Evolutionary conservation across 257 asterid species (phyloP).

Genomic region (Dorcoceras hygrometricum): DNA sequence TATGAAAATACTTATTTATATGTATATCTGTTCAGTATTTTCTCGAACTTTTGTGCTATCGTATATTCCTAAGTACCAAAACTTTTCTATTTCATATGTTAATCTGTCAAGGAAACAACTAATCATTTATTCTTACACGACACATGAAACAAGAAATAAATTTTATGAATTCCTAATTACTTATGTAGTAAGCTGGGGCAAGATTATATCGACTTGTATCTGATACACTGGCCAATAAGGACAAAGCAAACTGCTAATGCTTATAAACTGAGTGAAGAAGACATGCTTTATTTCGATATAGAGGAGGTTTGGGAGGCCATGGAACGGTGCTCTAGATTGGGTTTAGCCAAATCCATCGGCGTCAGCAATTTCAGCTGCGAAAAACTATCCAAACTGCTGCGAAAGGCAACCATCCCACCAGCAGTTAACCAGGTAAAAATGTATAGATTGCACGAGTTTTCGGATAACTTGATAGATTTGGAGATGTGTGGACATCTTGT

Average conservation of each 20-base stretch:
- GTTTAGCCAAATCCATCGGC: slow-evolving; percentile 54
- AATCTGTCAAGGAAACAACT: no score
- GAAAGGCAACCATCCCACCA: slow-evolving; percentile 40
- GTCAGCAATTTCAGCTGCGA: slow-evolving; percentile 56
- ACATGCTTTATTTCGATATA: slow-evolving; percentile 36
- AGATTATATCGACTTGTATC: slow-evolving; percentile 52
- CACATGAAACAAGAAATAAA: neutral
- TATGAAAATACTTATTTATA: no score
- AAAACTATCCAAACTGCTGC: slow-evolving; percentile 37
- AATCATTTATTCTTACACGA: no score
- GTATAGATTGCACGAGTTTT: neutral
- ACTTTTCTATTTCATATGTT: no score
- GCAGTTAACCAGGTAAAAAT: slow-evolving; percentile 46
- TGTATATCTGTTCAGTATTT: no score
- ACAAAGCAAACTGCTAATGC: slow-evolving; percentile 16
- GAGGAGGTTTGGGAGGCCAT: slow-evolving; percentile 54
- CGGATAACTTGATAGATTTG: no score
- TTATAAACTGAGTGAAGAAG: slow-evolving; percentile 21
- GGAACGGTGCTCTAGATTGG: slow-evolving; percentile 47
- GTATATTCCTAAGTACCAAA: no score
- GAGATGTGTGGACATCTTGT: no score
- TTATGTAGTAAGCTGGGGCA: slow-evolving; percentile 36
- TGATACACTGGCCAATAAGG: slow-evolving; percentile 48
- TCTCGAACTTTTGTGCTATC: no score
- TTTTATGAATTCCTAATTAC: neutral